Evolutionary conservation across 2,329 filamentous ascomycete genomes (phyloP).

Genomic region (Fusarium odoratissimum): DNA sequence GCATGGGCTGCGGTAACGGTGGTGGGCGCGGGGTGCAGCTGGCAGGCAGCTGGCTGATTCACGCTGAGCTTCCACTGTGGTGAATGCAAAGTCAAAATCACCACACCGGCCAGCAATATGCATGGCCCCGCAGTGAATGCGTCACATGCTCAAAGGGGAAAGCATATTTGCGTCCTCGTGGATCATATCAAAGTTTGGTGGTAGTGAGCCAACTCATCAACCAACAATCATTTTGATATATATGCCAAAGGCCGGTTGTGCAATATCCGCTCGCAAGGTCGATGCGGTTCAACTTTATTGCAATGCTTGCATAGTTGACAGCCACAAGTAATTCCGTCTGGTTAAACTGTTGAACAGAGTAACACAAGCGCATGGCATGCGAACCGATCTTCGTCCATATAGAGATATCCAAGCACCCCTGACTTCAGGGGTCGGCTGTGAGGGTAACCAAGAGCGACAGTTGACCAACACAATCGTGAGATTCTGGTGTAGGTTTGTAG

Average conservation of each 20-base stretch:
- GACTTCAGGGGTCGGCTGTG: slow-evolving; percentile 24
- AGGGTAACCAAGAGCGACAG: background rate
- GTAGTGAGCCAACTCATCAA: background rate
- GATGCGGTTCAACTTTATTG: background rate
- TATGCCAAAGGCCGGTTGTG: background rate
- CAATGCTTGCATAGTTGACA: background rate
- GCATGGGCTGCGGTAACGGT: background rate
- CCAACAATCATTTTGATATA: background rate
- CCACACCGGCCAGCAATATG: background rate
- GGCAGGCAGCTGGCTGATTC: slow-evolving; percentile 13
- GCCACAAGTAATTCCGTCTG: background rate
- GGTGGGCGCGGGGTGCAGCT: slow-evolving; percentile 7
- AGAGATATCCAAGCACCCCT: background rate
- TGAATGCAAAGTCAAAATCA: slow-evolving; percentile 3
- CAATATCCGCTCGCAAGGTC: background rate
- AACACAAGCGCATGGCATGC: background rate
- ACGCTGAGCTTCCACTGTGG: background rate
- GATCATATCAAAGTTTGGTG: background rate
- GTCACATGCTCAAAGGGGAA: background rate
- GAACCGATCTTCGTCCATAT: background rate
- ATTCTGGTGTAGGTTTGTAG: background rate
- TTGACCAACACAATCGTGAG: background rate
- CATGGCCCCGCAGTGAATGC: background rate
- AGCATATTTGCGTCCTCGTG: background rate
- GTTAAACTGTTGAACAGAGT: background rate